These are phyloP conservation scores for Boletus calvinii DNA, from an alignment of 1,284 basidiomycete genomes.

Conservation along the genomic window DNA sequence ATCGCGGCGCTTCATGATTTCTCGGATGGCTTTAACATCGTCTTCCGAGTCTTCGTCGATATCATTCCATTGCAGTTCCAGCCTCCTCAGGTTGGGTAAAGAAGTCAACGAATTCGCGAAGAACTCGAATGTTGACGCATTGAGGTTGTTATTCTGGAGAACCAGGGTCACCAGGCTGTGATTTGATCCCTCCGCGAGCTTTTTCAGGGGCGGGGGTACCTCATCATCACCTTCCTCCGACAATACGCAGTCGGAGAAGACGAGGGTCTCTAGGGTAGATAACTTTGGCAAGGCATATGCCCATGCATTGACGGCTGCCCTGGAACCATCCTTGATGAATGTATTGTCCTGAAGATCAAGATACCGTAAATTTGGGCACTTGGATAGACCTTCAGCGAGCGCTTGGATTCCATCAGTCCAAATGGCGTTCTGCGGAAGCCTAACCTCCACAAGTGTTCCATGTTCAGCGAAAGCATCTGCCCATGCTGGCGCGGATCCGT, in stretches of 20 bases:
- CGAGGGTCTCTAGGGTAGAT: constrained; percentile 77
- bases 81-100: constrained; percentile 56
- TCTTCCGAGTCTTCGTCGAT: constrained; percentile 80
- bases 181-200: constrained; percentile 72
- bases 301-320: constrained; percentile 61
- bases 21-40: constrained; percentile 60
- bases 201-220: constrained; percentile 62
- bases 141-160: constrained; percentile 90
- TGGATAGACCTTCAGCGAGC: constrained; percentile 74
- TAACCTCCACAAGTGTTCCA: constrained; percentile 78
- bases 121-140: constrained; percentile 64
- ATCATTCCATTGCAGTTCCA: constrained; percentile 91
- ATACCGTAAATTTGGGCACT: constrained; percentile 67
- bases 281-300: constrained; percentile 66
- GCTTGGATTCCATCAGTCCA: constrained; percentile 90
- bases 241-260: constrained; percentile 92
- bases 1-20: constrained; percentile 66
- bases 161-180: constrained; percentile 72
- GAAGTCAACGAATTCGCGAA: constrained; percentile 67
- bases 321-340: constrained; percentile 73
- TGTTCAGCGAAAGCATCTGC: constrained; percentile 88
- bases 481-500: constrained; percentile 84
- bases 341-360: constrained; percentile 98
- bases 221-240: constrained; percentile 64
- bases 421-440: constrained; percentile 97